Conservation (phyloP, 2,329 filamentous ascomycete genomes). For the Delphinella strobiligena region DNA sequence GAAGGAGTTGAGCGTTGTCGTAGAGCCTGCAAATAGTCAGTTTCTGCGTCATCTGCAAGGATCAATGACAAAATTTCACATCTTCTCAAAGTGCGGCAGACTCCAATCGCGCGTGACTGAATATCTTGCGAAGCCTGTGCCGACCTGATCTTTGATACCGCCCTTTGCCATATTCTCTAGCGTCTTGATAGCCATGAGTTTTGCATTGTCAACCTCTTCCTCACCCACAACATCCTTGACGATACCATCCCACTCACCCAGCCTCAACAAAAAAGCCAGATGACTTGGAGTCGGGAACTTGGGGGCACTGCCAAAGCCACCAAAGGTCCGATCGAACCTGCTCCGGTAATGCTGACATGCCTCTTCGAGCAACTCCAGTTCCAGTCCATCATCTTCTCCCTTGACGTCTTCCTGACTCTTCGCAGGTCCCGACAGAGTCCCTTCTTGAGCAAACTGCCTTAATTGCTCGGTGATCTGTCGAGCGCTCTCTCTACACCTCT, state of each 20-base stretch:
- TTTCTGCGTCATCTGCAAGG: slow-evolving; percentile 8
- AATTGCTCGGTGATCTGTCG: slow-evolving; percentile 71
- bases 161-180: slow-evolving; percentile 65
- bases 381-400: slow-evolving; percentile 55
- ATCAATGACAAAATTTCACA: slow-evolving; percentile 29
- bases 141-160: slow-evolving; percentile 63
- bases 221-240: slow-evolving; percentile 83
- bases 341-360: slow-evolving; percentile 68
- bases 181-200: slow-evolving; percentile 69
- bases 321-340: slow-evolving; percentile 67
- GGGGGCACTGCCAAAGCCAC: slow-evolving; percentile 63
- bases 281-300: slow-evolving; percentile 89
- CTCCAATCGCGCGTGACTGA: slow-evolving; percentile 89
- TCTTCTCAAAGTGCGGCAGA: slow-evolving; percentile 93
- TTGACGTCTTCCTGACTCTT: slow-evolving; percentile 18
- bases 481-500: slow-evolving; percentile 71
- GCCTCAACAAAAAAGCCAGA: slow-evolving; percentile 65
- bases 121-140: slow-evolving; percentile 70
- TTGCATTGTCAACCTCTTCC: slow-evolving; percentile 60
- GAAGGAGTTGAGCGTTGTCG: slow-evolving; percentile 77
- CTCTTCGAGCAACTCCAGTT: slow-evolving; percentile 84
- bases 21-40: slow-evolving; percentile 46
- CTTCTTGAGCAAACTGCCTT: slow-evolving; percentile 78
- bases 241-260: slow-evolving; percentile 57
- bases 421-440: slow-evolving; percentile 42